Evolutionary conservation across 305 asterid genomes (phyloP).

Genomic region (Fraxinus albicans): DNA sequence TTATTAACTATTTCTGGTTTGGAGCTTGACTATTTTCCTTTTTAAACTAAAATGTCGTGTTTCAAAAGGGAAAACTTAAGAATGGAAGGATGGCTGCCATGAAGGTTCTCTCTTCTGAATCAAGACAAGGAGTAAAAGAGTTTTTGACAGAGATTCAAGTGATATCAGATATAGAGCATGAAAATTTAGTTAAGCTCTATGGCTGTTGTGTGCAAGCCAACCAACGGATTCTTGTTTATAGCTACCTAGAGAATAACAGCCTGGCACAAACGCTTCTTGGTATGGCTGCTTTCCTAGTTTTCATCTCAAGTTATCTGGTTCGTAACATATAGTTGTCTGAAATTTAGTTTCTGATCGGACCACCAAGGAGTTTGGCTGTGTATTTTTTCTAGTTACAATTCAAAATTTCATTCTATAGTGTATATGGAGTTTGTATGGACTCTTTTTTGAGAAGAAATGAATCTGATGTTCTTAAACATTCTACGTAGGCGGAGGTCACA

Average conservation of each 20-base stretch:
- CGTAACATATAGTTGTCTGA: not conserved
- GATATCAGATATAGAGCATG: slow-evolving; percentile 77
- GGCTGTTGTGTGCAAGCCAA: slow-evolving; percentile 89
- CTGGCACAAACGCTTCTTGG: slow-evolving; percentile 89
- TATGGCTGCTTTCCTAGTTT: slow-evolving; percentile 28
- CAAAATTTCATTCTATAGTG: not conserved
- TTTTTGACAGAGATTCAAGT: slow-evolving; percentile 90
- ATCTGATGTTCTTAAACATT: slow-evolving; percentile 9
- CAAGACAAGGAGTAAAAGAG: slow-evolving; percentile 80
- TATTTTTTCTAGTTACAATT: not conserved
- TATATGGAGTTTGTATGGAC: not conserved
- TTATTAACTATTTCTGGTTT: not conserved
- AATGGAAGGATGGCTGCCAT: slow-evolving; percentile 82
- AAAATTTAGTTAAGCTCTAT: slow-evolving; percentile 77
- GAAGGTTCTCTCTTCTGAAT: slow-evolving; percentile 79
- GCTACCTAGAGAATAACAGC: slow-evolving; percentile 85
- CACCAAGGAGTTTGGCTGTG: not conserved
- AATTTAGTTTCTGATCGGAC: not conserved
- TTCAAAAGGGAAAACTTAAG: slow-evolving; percentile 67
- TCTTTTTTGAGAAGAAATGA: not conserved
- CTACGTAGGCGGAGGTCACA: slow-evolving; percentile 48
- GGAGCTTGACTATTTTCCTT: slow-evolving; percentile 14
- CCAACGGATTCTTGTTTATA: slow-evolving; percentile 83
- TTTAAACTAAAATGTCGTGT: not conserved
- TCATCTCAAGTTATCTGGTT: slow-evolving; percentile 1